These are phyloP conservation scores for Exsudoporus frostii DNA, from an alignment of 768 basidiomycete species.

Conservation along the genomic window DNA sequence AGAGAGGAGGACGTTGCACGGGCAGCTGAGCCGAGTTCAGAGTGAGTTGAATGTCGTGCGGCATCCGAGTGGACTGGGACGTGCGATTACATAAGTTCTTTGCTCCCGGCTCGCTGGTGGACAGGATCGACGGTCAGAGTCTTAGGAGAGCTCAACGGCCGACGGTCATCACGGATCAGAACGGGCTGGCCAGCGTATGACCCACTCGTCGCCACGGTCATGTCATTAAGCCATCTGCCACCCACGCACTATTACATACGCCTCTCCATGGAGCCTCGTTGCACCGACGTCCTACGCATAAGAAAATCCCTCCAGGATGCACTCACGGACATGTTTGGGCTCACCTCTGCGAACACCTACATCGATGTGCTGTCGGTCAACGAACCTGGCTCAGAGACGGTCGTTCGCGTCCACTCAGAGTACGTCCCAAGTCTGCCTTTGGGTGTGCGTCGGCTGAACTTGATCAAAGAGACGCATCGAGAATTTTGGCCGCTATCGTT, in stretches of 20 bases:
- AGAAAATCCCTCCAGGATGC: constrained; percentile 56
- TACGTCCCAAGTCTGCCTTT: constrained; percentile 2
- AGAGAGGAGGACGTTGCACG: not conserved
- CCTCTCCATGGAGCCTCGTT: constrained; percentile 22
- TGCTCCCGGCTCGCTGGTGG: not conserved
- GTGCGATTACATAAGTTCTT: constrained; percentile 21
- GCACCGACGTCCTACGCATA: constrained; percentile 42
- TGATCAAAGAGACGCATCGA: constrained; percentile 20
- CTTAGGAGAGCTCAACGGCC: not conserved
- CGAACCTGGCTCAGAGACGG: constrained; percentile 21
- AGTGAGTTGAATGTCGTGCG: constrained; percentile 11
- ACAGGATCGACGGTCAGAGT: not conserved
- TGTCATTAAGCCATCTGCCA: constrained; percentile 18
- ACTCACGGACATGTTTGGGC: constrained; percentile 52
- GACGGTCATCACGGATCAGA: not conserved
- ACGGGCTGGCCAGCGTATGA: not conserved
- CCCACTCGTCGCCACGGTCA: not conserved
- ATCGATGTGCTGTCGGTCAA: constrained; percentile 57
- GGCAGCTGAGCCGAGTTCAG: not conserved
- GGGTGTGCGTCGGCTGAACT: not conserved
- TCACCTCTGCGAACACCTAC: constrained; percentile 47
- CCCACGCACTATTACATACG: constrained; percentile 26
- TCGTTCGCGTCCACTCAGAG: constrained; percentile 23
- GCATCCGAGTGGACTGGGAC: constrained; percentile 7
- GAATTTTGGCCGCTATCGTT: constrained; percentile 26